These are phyloP conservation scores for Mucor plumbeus DNA, from an alignment of 371 early-diverging fungal species.

Conservation along the genomic window DNA sequence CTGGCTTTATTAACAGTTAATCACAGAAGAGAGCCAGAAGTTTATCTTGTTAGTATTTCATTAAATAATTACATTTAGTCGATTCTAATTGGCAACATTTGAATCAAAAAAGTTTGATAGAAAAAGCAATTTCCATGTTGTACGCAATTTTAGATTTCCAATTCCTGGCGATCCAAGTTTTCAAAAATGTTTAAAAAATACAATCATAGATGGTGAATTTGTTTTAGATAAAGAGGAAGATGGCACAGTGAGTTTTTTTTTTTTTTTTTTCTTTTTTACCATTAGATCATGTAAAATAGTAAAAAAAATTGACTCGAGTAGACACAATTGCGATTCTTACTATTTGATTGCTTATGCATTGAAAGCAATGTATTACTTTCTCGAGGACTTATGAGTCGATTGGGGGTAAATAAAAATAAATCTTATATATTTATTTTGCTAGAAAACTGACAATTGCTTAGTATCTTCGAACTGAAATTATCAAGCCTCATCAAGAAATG, in stretches of 20 bases:
- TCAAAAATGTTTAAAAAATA: constrained; percentile 67
- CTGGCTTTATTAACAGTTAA: constrained; percentile 70
- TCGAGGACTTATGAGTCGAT: constrained; percentile 65
- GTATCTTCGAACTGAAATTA: constrained; percentile 68
- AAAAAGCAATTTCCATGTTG: constrained; percentile 79
- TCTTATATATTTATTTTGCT: no score
- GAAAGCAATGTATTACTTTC: constrained; percentile 56
- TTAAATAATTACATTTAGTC: neutral
- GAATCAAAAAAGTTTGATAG: constrained; percentile 74
- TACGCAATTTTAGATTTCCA: constrained; percentile 75
- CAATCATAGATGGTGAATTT: constrained; percentile 94
- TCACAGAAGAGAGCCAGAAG: constrained; percentile 53
- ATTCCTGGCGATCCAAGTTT: constrained; percentile 51
- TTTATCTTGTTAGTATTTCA: constrained; percentile 62
- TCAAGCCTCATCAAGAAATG: constrained; percentile 70
- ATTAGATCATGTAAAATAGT: no score
- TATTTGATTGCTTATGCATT: constrained; percentile 81
- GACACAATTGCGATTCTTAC: constrained; percentile 58
- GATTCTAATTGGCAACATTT: neutral
- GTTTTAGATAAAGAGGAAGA: constrained; percentile 74
- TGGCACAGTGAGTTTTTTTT: constrained; percentile 55
- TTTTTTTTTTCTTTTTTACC: no score
- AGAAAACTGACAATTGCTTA: constrained; percentile 26
- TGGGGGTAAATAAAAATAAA: constrained; percentile 68
- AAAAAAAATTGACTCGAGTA: neutral